Percentiles rank a stretch among this genome's conserved stretches.
Conservation (phyloP, 2,329 filamentous ascomycete genomes). For the Podosphaera xanthii region DNA sequence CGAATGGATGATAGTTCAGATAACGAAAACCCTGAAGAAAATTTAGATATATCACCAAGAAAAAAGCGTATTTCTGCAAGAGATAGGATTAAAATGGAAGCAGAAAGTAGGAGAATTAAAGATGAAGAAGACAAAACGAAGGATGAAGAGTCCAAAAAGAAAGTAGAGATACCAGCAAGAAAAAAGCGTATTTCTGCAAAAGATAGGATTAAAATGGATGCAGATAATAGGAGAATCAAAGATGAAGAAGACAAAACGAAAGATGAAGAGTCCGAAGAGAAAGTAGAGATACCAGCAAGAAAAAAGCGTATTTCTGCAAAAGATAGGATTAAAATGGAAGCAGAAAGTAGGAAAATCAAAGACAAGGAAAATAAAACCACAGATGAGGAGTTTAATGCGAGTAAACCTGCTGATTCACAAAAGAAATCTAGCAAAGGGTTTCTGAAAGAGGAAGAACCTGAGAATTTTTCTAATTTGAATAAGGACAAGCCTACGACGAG, state of each 20-base stretch:
- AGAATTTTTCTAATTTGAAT: background rate
- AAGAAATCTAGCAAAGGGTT: background rate
- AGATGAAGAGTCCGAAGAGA: constrained; percentile 8
- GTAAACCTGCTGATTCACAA: background rate
- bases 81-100: background rate
- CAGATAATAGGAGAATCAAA: constrained; percentile 3
- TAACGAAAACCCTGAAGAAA: constrained; percentile 4
- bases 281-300: constrained; percentile 1
- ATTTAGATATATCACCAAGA: background rate
- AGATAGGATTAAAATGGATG: background rate
- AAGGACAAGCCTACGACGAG: background rate
- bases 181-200: constrained; percentile 22
- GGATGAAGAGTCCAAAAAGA: constrained; percentile 6
- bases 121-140: constrained; percentile 1
- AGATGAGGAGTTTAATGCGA: background rate
- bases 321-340: background rate
- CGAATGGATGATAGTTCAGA: constrained; percentile 2
- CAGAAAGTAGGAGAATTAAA: background rate
- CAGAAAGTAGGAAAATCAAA: background rate
- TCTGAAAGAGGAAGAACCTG: background rate
- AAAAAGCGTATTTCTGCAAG: constrained; percentile 1
- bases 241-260: constrained; percentile 9
- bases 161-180: constrained; percentile 14
- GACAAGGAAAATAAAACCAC: background rate
- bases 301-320: constrained; percentile 2